Conservation (phyloP, 2,329 filamentous ascomycete species). For the Alternaria sp. region DNA sequence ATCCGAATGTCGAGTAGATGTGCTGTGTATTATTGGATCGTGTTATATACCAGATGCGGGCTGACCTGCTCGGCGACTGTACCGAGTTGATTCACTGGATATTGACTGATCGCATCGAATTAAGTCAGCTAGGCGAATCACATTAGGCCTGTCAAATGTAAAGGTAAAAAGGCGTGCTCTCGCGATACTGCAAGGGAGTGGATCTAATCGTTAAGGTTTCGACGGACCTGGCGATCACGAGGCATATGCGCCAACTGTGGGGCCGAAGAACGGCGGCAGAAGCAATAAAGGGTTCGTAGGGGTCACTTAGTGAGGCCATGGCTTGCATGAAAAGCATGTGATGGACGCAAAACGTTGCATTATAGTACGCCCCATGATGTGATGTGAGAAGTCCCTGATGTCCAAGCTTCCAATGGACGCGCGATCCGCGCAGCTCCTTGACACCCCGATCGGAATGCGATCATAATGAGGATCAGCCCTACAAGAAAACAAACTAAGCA, state of each 20-base stretch:
- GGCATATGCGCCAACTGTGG: background rate
- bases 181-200: slow-evolving; percentile 3
- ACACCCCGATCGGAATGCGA: background rate
- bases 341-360: background rate
- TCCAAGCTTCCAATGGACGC: background rate
- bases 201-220: background rate
- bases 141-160: background rate
- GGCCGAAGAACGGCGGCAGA: slow-evolving; percentile 2
- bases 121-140: background rate
- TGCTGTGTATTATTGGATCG: background rate
- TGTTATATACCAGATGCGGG: background rate
- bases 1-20: background rate
- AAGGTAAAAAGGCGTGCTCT: background rate
- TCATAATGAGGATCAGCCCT: background rate
- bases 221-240: background rate
- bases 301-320: background rate
- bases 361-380: background rate
- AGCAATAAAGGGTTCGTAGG: background rate
- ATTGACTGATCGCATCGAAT: background rate
- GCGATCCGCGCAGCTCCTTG: background rate
- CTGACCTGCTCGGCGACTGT: background rate
- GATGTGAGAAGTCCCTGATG: background rate
- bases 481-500: background rate
- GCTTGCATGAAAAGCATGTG: slow-evolving; percentile 2
- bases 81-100: background rate